These are phyloP conservation scores for Saccharomycodes ludwigii DNA, from an alignment of 805 yeast species.

Conservation along the genomic window DNA sequence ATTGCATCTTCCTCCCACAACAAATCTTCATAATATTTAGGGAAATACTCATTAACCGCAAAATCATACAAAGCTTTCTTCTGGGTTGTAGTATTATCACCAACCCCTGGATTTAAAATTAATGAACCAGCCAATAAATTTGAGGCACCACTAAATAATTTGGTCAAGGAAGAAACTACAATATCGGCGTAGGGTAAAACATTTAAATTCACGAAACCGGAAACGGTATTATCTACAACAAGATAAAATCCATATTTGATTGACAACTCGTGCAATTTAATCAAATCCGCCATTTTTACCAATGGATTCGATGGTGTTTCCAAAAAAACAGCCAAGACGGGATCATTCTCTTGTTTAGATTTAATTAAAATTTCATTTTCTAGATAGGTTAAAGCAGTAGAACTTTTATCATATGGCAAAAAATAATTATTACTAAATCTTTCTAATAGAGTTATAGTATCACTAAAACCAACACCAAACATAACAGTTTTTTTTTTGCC, in stretches of 20 bases:
- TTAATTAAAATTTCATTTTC: conserved; percentile 45
- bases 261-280: conserved; percentile 45
- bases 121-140: conserved; percentile 89
- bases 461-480: conserved; percentile 90
- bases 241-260: conserved; percentile 55
- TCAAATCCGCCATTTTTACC: conserved; percentile 66
- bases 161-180: conserved; percentile 80
- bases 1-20: conserved; percentile 91
- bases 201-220: conserved; percentile 52
- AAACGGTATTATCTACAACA: conserved; percentile 84
- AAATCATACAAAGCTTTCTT: conserved; percentile 32
- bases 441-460: conserved; percentile 67
- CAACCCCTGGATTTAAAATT: conserved; percentile 61
- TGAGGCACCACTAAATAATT: conserved; percentile 85
- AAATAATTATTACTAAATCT: conserved; percentile 77
- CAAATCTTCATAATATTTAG: conserved; percentile 45
- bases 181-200: conserved; percentile 67
- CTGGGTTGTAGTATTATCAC: too few species aligned
- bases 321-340: conserved; percentile 63
- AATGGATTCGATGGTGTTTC: conserved; percentile 90
- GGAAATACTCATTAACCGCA: conserved; percentile 39
- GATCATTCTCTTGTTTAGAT: conserved; percentile 37
- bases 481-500: conserved; percentile 40
- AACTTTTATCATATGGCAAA: conserved; percentile 76
- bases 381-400: conserved; percentile 47